Conservation (phyloP, 352 stramenopile species). For the Aphanomyces stellatus region DNA sequence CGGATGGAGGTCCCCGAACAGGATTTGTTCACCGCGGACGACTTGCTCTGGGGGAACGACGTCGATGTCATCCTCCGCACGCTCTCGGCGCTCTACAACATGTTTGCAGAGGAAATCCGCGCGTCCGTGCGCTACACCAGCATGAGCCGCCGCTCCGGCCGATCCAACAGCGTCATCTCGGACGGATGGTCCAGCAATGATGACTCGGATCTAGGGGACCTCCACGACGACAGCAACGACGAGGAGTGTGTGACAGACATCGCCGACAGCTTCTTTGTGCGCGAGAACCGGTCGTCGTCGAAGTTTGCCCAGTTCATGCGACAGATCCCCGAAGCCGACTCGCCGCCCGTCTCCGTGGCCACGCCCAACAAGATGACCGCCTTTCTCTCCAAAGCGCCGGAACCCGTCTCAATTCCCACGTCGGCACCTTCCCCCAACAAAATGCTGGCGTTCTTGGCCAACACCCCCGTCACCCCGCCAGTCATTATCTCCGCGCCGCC, state of each 20-base stretch:
- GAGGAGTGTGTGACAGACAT: conserved; percentile 11
- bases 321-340: not conserved
- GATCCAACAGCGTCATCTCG: conserved; percentile 29
- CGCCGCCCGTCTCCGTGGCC: not conserved
- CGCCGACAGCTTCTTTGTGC: conserved; percentile 7
- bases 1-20: conserved; percentile 53
- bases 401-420: not conserved
- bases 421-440: not conserved
- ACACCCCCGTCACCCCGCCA: conserved; percentile 4
- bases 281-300: conserved; percentile 18
- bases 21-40: conserved; percentile 72
- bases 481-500: conserved; percentile 5
- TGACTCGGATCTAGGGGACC: conserved; percentile 13
- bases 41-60: conserved; percentile 56
- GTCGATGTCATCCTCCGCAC: conserved; percentile 59
- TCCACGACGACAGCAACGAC: conserved; percentile 13
- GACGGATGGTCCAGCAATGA: conserved; percentile 30
- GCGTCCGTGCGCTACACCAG: conserved; percentile 35
- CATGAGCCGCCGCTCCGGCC: conserved; percentile 31
- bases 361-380: not conserved
- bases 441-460: conserved; percentile 6
- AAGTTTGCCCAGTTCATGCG: conserved; percentile 11
- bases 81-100: conserved; percentile 80
- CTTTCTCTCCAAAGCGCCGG: too few species aligned
- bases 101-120: conserved; percentile 40